Evolutionary conservation across 1,284 basidiomycete genomes (phyloP).

Genomic region (Pterulicium gracile): DNA sequence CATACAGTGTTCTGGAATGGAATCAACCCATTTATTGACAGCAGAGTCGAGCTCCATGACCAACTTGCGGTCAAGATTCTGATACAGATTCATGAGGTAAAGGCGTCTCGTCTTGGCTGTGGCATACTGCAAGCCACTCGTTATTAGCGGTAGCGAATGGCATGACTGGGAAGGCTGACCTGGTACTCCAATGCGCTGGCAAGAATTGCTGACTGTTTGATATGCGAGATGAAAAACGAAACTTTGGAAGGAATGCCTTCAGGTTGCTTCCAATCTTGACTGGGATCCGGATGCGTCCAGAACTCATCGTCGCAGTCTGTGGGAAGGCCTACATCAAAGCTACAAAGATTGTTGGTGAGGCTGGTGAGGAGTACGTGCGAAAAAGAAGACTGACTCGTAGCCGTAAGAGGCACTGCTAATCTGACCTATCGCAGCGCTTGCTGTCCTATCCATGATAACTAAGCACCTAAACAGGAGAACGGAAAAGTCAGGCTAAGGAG

Average conservation of each 20-base stretch:
- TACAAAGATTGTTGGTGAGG: no score
- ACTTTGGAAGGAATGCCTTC: conserved; percentile 19
- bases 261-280: conserved; percentile 31
- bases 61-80: conserved; percentile 30
- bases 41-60: conserved; percentile 36
- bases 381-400: not conserved
- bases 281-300: conserved; percentile 50
- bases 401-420: not conserved
- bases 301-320: conserved; percentile 66
- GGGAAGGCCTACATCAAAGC: not conserved
- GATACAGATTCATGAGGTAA: conserved; percentile 45
- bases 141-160: not conserved
- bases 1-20: conserved; percentile 46
- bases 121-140: conserved; percentile 41
- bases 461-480: not conserved
- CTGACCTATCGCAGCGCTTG: not conserved
- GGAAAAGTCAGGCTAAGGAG: no score
- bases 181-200: no score
- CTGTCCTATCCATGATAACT: not conserved
- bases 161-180: not conserved
- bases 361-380: no score
- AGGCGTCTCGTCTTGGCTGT: conserved; percentile 48
- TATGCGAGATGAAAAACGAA: conserved; percentile 36
- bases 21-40: conserved; percentile 38
- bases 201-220: conserved; percentile 46